Base-by-base conservation (phyloP, 169 alveolate genomes). In the Eimeria acervulina region DNA sequence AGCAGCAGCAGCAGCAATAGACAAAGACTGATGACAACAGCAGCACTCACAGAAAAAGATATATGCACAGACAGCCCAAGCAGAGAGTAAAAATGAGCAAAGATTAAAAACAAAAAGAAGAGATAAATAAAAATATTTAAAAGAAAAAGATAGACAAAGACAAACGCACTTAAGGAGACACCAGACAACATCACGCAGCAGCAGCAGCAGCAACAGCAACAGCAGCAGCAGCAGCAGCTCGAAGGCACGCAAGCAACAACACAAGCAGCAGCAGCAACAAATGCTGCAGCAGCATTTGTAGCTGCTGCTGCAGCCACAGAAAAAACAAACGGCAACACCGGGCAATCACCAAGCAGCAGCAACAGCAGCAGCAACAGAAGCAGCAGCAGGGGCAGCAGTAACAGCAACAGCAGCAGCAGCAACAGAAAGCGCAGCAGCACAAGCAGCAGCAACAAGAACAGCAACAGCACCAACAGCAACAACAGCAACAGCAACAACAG, bases 211-310 rank as follows among this genome's bases (percentile, higher is more conserved):
- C 6, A 7, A 55, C 13, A 17, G 5, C n/a, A 55, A 17, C n/a
- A 55, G 66, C 66, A 55, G 66, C 26, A 55, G 66, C 66, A 55
- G 66, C 66, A 55, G 66, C 66, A 55, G 66, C 66, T n/a, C n/a
- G n/a, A n/a, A n/a, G n/a, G n/a, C n/a, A n/a, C n/a, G n/a, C n/a
- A n/a, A n/a, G n/a, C n/a, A n/a, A n/a, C n/a, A n/a, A n/a, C n/a
- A 55, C n/a, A 55, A 55, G 66, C 66, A 55, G 66, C 66, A 55
- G 66, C 66, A 55, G 66, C 66, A 55, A 26, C 66, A 55, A 17
- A 12, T 10, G 66, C 66, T 10, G 66, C 66, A 55, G 66, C 66
- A 55, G 26, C 66, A 55, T 12, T 23, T 13, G 66, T 23, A 13
- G 66, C 66, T 13, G n/a, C 26, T 13, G 66, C 66, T 13, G 66